Evolutionary conservation across 352 stramenopile species (phyloP), one percentile per base, ranked within the genome.

Genomic region (Phytophthora sp.): DNA sequence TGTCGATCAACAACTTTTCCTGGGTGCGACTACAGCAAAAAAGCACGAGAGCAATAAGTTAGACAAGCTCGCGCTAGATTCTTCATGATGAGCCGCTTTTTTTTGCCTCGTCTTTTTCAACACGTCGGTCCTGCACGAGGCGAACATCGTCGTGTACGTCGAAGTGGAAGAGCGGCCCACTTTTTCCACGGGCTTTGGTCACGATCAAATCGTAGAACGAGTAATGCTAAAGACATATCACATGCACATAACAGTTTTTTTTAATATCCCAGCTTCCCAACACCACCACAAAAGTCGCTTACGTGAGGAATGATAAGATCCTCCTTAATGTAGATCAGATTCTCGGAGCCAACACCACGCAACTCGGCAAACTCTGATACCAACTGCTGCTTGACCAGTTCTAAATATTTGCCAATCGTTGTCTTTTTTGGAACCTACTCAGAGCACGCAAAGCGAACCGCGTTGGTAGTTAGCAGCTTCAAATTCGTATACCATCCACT

Each of bases 131-230:
- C 13, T 98, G 79, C 5, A 97, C 74, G 35, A 98, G 79, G 13
- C 92, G 84, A 16, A 98, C 76, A 66, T 98, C 94, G 23, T 98
- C 90, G 54, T 97, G 88, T 7, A 99, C 97, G 67, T 98, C 96
- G 67, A 99, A 99, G 71, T 99, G 94, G 73, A 99, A 99, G 0
- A 99, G 76, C 18, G 97, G 98, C 1, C 98, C 97, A 49, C 90
- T 98, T 72, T 99, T 99, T 30, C 98, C 98, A 39, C 97, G 80
- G 0, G 98, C 98, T 74, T 99, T 98, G 18, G 96, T 99, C 5
- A 97, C 90, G 71, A 99, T 99, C 24, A 99, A 76, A 74, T 99
- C 97, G 76, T 99, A 99, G 79, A 99, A 99, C n/a, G 96, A 98
- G 51, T 98, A 96, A 71, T 99, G 76, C 88, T 97, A 20, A 26